Base-by-base conservation (phyloP, 2,329 filamentous ascomycete genomes). In the Coniosporium tulheliwenetii region DNA sequence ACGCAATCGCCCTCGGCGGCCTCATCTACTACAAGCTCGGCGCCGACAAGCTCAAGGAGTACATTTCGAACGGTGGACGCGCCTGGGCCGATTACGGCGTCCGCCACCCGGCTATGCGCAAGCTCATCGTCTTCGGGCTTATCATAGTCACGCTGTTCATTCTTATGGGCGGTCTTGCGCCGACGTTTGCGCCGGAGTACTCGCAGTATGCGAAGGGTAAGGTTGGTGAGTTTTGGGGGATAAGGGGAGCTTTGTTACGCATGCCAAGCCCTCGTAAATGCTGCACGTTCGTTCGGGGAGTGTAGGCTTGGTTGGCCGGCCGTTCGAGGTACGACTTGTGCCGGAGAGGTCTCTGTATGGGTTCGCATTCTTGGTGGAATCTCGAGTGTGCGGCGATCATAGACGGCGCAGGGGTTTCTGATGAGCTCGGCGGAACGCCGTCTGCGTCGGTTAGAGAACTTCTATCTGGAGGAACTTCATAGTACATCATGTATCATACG, bases 1-100 rank as follows among this genome's bases (percentile, higher is more conserved):
- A 89, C 71, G 73, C 70, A 60, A 84, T 89, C 56, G 82, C 84
- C 39, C 75, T 89, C 29, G 70, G 67, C 46, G 84, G 83, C 54
- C 82, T 91, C 65, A 63, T 85, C 49, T 86, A 85, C 72, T 89
- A 86, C 72, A 87, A 87, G 73, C 78, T 89, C 45, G 83, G 84
- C 43, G 75, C 73, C 44, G 85, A 93, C 44, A 81, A 85, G 60
- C 66, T 94, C 56, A 87, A 81, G 70, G 81, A 81, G 56, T 85
- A 89, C 60, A 64, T 81, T 44, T 69, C 71, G 45, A 79, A 86
- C 51, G 80, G 71, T 41, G 70, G 71, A 55, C 81, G 85, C 57
- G 74, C 79, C 45, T 93, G 86, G 86, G 80, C 81, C 39, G 86
- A 94, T 55, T 86, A 91, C 51, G 86, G 86, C 43, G 76, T 76